These are phyloP conservation scores for Aspergillus amoenus DNA, from an alignment of 2,329 filamentous ascomycete species.

Conservation along the genomic window DNA sequence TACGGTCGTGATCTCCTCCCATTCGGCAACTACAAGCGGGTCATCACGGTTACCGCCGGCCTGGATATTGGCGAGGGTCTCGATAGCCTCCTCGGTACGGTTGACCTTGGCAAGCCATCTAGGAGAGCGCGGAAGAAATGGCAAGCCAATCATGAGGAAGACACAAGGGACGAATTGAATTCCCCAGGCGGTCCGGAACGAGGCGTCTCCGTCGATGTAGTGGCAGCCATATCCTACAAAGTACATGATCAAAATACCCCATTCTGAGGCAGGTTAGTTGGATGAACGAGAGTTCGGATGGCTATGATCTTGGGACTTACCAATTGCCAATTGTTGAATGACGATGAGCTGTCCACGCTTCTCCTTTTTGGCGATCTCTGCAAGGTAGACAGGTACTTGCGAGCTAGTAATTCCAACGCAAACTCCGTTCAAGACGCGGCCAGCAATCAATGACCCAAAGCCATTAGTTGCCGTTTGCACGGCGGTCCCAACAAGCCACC, in stretches of 20 bases:
- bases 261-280: constrained; percentile 23
- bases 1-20: constrained; percentile 46
- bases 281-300: neutral
- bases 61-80: constrained; percentile 47
- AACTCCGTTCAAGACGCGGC: constrained; percentile 28
- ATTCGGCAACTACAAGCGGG: constrained; percentile 50
- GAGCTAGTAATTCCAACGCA: constrained; percentile 37
- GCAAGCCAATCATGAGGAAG: constrained; percentile 45
- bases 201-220: constrained; percentile 41
- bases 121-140: constrained; percentile 49
- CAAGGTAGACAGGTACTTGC: constrained; percentile 39
- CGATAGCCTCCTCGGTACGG: constrained; percentile 46
- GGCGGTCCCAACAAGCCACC: constrained; percentile 49
- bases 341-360: constrained; percentile 33
- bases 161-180: constrained; percentile 48
- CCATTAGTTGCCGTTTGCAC: constrained; percentile 40
- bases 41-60: constrained; percentile 46
- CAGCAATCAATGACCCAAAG: constrained; percentile 39
- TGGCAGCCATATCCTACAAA: constrained; percentile 49
- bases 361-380: constrained; percentile 36
- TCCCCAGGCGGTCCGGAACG: constrained; percentile 49
- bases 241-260: constrained; percentile 49
- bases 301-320: neutral
- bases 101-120: constrained; percentile 52
- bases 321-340: constrained; percentile 39